Conservation (phyloP, 208 protist species). For the Leishmania major region DNA sequence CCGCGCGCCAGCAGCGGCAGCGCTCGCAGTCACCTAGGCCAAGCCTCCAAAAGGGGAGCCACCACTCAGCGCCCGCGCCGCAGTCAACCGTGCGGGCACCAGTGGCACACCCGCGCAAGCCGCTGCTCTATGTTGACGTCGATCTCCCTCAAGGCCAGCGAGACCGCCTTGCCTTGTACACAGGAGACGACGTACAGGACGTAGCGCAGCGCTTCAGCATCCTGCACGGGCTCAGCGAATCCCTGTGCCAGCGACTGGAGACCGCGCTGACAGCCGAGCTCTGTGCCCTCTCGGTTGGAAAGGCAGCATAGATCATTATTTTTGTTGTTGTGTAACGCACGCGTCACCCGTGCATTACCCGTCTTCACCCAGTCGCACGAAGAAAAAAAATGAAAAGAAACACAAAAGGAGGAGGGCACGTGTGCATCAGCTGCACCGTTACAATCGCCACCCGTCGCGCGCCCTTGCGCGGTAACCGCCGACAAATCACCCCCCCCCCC, state of each 20-base stretch:
- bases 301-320: background rate
- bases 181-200: conserved; percentile 6
- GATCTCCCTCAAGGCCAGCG: conserved; percentile 18
- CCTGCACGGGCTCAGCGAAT: conserved; percentile 15
- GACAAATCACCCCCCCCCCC: background rate
- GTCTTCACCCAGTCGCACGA: background rate
- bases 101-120: background rate
- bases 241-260: conserved; percentile 17
- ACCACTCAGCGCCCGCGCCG: background rate
- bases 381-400: background rate
- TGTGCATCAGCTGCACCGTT: no score
- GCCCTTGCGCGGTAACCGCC: background rate
- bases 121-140: conserved; percentile 32
- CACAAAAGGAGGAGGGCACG: no score
- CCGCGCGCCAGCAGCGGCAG: conserved; percentile 32
- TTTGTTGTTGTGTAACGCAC: background rate
- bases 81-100: background rate
- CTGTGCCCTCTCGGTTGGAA: background rate
- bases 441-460: no score
- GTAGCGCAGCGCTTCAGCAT: conserved; percentile 21
- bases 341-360: background rate
- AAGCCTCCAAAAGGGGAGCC: background rate
- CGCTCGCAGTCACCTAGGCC: background rate
- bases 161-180: conserved; percentile 23
- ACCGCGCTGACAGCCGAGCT: conserved; percentile 23